phyloP scores from a whole-genome alignment of 768 basidiomycete genomes.

The Hericium erinaceus region DNA sequence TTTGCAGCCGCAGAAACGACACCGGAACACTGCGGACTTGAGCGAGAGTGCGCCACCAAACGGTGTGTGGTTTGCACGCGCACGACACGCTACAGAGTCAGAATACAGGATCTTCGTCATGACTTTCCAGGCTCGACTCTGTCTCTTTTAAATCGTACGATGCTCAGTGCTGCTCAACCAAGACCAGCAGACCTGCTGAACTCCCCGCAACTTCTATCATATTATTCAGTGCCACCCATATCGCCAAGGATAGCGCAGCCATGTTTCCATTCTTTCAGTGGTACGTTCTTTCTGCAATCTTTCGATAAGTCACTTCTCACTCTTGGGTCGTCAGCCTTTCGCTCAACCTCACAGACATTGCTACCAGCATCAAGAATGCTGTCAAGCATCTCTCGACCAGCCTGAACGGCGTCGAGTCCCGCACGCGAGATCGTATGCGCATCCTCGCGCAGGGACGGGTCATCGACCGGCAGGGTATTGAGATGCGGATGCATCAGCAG shows the following conservation, averaged over 20 bases:
- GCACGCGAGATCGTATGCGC: background rate
- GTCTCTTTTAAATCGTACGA: too few species aligned
- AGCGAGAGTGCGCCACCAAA: too few species aligned
- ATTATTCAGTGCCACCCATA: background rate
- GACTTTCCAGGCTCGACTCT: too few species aligned
- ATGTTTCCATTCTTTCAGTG: background rate
- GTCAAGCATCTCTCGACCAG: background rate
- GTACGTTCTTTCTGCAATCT: background rate
- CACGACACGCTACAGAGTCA: too few species aligned
- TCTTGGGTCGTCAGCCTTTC: background rate
- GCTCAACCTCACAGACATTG: background rate
- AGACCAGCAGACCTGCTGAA: too few species aligned
- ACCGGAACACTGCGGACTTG: too few species aligned
- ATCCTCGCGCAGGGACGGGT: background rate
- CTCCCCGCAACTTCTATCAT: background rate
- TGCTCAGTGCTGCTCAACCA: too few species aligned
- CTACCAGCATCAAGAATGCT: background rate
- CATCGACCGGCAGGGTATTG: too few species aligned
- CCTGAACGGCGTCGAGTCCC: background rate
- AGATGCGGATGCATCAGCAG: too few species aligned
- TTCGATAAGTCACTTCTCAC: background rate
- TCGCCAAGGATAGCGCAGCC: background rate
- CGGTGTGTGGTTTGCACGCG: too few species aligned
- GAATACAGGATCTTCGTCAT: too few species aligned
- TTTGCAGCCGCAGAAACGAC: too few species aligned